phyloP scores from a whole-genome alignment of 352 stramenopile genomes.

The Pythium periplocum region DNA sequence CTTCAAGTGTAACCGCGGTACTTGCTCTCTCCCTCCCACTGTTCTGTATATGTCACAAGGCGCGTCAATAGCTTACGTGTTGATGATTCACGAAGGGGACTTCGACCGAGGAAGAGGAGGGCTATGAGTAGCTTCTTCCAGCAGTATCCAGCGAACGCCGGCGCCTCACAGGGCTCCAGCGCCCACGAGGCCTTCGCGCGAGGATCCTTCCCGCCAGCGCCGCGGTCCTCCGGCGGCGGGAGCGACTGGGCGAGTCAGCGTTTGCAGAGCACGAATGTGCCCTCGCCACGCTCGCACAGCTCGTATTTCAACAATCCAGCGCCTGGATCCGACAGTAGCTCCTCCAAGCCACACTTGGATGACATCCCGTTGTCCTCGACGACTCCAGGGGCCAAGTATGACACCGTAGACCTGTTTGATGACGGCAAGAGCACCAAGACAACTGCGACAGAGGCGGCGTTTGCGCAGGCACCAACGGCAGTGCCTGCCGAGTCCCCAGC shows the following conservation, averaged over 20 bases:
- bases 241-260: slow-evolving; percentile 17
- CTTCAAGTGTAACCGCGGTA: too few relatives aligned
- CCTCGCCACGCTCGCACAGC: background rate
- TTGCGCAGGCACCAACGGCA: background rate
- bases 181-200: too few relatives aligned
- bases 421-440: slow-evolving; percentile 4
- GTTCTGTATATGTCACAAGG: too few relatives aligned
- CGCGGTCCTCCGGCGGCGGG: slow-evolving; percentile 1
- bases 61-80: too few relatives aligned
- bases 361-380: slow-evolving; percentile 29
- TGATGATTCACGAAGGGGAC: background rate
- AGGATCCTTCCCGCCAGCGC: background rate
- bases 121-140: slow-evolving; percentile 59
- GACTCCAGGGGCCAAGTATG: slow-evolving; percentile 16
- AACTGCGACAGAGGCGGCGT: slow-evolving; percentile 3
- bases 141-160: slow-evolving; percentile 38
- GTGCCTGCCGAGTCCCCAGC: too few relatives aligned
- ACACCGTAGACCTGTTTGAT: slow-evolving; percentile 26
- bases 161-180: background rate
- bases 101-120: background rate
- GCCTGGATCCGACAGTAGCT: too few relatives aligned
- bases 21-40: too few relatives aligned
- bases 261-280: slow-evolving; percentile 9
- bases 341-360: slow-evolving; percentile 10
- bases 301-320: too few relatives aligned